Base-by-base conservation (phyloP, 192 early-diverging fungal species). In the Entomortierella chlamydospora region DNA sequence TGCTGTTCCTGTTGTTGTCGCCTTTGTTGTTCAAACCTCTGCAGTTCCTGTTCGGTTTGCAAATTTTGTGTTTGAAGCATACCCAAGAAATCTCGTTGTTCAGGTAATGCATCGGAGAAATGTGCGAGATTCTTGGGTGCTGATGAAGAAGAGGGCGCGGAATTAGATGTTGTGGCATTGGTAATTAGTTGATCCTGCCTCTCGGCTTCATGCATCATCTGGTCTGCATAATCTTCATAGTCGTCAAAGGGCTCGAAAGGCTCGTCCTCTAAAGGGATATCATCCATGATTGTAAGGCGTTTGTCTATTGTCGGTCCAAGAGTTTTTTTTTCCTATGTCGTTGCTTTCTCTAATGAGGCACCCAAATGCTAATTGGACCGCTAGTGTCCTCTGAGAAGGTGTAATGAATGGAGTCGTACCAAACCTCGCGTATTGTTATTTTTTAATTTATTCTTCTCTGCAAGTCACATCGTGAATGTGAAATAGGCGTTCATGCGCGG, bases 191-290 rank as follows among this genome's bases (percentile, higher is more conserved):
- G 61, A 64, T 55, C 58, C 22, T 67, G 64, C 31, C 64, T 33
- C 22, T 70, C 62, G 12, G 76, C 76, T 31, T 65, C 61, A 5
- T 65, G 56, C 68, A 70, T 70, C 76, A 79, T 79, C 50, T 66
- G 17, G 51, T 79, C 76, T 12, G 34, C 61, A 33, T 66, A 70
- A 53, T 70, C 76, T 1, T 78, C 73, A 37, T 79, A 79, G 45
- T 59, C 41, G 50, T 79, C 76, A 61, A 70, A 79, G 15, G 43
- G 67, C 31, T 65, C 76, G 31, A 79, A 79, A 29, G 68, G 51
- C 57, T 66, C 76, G 49, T 70, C 68, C 7, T 79, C 68, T 0
- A 70, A 62, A 2, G 51, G 43, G 15, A 79, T 65, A 47, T 79
- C 62, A 30, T 79, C 68, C 68, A 79, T 79, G 39, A n/a, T 53